phyloP scores from a whole-genome alignment of 371 early-diverging fungal species.

The Polyrhizophydium stewartii region DNA sequence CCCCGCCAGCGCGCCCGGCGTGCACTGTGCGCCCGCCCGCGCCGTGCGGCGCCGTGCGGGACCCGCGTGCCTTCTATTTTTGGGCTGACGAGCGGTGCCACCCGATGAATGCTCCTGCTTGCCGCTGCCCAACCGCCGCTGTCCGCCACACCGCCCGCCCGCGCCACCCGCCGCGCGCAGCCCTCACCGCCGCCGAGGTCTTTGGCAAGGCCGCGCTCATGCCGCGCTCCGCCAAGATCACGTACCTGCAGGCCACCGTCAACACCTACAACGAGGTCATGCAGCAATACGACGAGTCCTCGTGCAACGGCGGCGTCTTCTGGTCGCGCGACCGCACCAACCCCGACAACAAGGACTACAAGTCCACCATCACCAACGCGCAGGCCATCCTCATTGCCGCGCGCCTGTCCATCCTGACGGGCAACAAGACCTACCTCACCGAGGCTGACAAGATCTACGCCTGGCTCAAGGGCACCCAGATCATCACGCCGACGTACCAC shows the following conservation, averaged over 20 bases:
- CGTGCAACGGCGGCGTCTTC: slow-evolving; percentile 37
- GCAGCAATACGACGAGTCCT: slow-evolving; percentile 25
- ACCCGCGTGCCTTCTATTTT: too few relatives aligned
- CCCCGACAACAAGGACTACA: slow-evolving; percentile 20
- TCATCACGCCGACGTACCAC: slow-evolving; percentile 11
- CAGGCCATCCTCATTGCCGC: slow-evolving; percentile 28
- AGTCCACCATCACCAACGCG: slow-evolving; percentile 37
- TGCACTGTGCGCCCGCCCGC: too few relatives aligned
- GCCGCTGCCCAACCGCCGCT: too few relatives aligned
- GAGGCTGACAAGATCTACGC: slow-evolving; percentile 18
- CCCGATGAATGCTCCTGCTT: too few relatives aligned
- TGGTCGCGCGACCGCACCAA: slow-evolving; percentile 31
- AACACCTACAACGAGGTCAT: slow-evolving; percentile 27
- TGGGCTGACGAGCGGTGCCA: too few relatives aligned
- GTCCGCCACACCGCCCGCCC: too few relatives aligned
- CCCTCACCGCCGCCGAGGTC: slow-evolving; percentile 13
- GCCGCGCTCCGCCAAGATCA: slow-evolving; percentile 9
- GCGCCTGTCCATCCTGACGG: slow-evolving; percentile 22
- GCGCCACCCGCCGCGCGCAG: neutral
- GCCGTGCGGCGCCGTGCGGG: too few relatives aligned
- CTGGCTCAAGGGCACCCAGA: slow-evolving; percentile 23
- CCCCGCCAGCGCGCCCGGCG: too few relatives aligned
- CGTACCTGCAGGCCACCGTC: slow-evolving; percentile 17
- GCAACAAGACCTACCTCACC: slow-evolving; percentile 20
- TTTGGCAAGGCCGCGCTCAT: slow-evolving; percentile 12